Evolutionary conservation across 768 basidiomycete species (phyloP), one percentile per base, ranked within the genome.

Genomic region (Trametes coccinea): DNA sequence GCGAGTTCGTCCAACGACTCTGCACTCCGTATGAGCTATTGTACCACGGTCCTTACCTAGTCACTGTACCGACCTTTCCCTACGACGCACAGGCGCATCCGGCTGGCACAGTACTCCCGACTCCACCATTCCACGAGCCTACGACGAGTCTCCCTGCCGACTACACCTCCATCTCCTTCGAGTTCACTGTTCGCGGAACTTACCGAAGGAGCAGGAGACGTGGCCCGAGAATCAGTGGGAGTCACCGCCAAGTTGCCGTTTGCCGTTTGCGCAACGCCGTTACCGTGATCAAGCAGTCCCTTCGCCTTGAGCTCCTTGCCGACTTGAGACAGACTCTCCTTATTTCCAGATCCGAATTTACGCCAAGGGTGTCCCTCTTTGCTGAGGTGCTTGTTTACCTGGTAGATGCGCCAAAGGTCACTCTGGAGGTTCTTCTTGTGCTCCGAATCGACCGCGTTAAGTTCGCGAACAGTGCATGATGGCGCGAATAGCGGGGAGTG

Each of bases 361-460:
- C 81, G 83, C 88, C 93, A 98, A 3, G 84, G 83, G 72, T 96
- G 94, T 5, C 87, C 90, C 2, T 79, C 78, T 66, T 85, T 86
- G 59, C 86, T 88, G 51, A 96, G 84, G 67, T 89, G 82, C 74
- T 98, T 98, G 75, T 91, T 92, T 29, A 98, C 76, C 73, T 99
- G 96, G 75, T 91, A 98, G 59, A 95, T 86, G n/a, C 96, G 86
- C 91, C 94, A 95, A 69, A 88, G 78, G 70, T 98, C 94, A 2
- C 81, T 77, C 72, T 96, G 95, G 49, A 91, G 84, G 71, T 98
- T 99, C 78, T 97, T 96, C 78, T 93, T 93, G 80, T 98, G 89
- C 73, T 99, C 97, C 0, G 93, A 96, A 72, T 99, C 90, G 44
- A 99, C 95, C 0, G 97, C 96, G 67, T 94, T 94, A 63, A 97